phyloP scores from a whole-genome alignment of 2,329 filamentous ascomycete species.

The Epicoccum nigrum region DNA sequence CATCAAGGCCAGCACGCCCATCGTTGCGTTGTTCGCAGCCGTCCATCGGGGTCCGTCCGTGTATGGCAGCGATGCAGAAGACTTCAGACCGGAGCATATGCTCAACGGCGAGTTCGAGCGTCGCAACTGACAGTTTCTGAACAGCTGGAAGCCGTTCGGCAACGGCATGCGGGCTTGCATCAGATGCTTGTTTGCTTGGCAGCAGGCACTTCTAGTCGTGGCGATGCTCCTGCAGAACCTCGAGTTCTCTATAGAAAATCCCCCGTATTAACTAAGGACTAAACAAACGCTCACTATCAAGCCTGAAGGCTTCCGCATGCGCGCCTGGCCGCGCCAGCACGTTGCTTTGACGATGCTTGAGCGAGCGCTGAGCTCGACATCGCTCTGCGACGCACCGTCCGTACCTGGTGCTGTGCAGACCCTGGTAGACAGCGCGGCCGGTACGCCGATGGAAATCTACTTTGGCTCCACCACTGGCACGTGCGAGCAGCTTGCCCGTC shows the following conservation, averaged over 20 bases:
- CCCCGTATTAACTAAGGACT: slow-evolving; percentile 52
- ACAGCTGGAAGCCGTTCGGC: slow-evolving; percentile 61
- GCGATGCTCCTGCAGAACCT: slow-evolving; percentile 55
- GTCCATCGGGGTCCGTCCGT: slow-evolving; percentile 52
- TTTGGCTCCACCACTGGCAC: slow-evolving; percentile 52
- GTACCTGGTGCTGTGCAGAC: slow-evolving; percentile 10
- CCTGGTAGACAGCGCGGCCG: slow-evolving; percentile 23
- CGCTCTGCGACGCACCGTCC: slow-evolving; percentile 24
- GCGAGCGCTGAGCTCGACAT: slow-evolving; percentile 30
- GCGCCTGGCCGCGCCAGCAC: slow-evolving; percentile 41
- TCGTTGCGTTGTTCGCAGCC: slow-evolving; percentile 41
- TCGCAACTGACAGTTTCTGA: slow-evolving; percentile 47
- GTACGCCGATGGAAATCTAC: slow-evolving; percentile 45
- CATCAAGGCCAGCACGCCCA: slow-evolving; percentile 42
- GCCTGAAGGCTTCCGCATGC: slow-evolving; percentile 50
- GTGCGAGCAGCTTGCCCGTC: slow-evolving; percentile 50
- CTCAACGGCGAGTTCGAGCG: slow-evolving; percentile 50
- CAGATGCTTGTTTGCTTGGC: slow-evolving; percentile 61
- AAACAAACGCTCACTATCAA: slow-evolving; percentile 56
- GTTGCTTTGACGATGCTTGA: slow-evolving; percentile 42
- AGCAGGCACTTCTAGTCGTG: slow-evolving; percentile 57
- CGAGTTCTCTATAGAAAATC: slow-evolving; percentile 52
- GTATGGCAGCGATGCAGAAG: slow-evolving; percentile 53
- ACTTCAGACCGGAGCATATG: slow-evolving; percentile 57
- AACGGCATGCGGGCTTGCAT: slow-evolving; percentile 61